These are phyloP conservation scores for Zalaria sp. DNA, from an alignment of 2,329 filamentous ascomycete genomes.

Conservation along the genomic window DNA sequence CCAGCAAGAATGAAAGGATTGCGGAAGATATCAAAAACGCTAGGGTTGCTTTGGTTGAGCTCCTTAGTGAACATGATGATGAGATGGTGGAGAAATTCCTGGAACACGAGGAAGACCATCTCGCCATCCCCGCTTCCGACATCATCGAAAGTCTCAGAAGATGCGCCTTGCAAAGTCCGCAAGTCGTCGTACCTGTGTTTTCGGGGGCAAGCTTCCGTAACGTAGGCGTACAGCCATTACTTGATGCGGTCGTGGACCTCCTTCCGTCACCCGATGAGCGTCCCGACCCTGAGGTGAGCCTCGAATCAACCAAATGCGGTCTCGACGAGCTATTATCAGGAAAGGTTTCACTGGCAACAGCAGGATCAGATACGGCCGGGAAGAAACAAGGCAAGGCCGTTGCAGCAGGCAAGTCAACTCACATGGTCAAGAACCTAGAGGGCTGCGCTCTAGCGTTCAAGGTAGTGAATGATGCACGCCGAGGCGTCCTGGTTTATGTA, in stretches of 20 bases:
- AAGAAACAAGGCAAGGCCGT: slow-evolving; percentile 7
- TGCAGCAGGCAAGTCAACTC: slow-evolving; percentile 9
- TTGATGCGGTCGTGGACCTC: slow-evolving; percentile 79
- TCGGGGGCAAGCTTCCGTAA: slow-evolving; percentile 88
- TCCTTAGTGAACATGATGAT: slow-evolving; percentile 80
- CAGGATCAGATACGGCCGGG: slow-evolving; percentile 1
- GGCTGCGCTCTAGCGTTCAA: slow-evolving; percentile 72
- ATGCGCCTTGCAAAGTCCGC: slow-evolving; percentile 53
- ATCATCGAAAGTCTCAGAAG: slow-evolving; percentile 63
- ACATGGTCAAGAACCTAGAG: slow-evolving; percentile 46
- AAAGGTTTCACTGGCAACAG: slow-evolving; percentile 11
- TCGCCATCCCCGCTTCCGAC: slow-evolving; percentile 48
- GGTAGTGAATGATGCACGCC: slow-evolving; percentile 74
- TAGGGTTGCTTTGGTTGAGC: slow-evolving; percentile 64
- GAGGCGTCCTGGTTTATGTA: slow-evolving; percentile 81
- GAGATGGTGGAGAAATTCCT: slow-evolving; percentile 72
- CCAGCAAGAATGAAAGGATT: slow-evolving; percentile 33
- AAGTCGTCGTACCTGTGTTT: slow-evolving; percentile 71
- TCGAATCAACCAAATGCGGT: slow-evolving; percentile 42
- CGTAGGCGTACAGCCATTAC: slow-evolving; percentile 80
- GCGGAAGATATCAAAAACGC: slow-evolving; percentile 60
- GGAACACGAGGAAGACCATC: slow-evolving; percentile 58
- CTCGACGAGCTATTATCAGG: slow-evolving; percentile 32
- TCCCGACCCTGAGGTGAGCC: slow-evolving; percentile 62
- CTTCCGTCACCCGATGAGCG: slow-evolving; percentile 71